phyloP scores from a whole-genome alignment of 2,329 filamentous ascomycete species.

The Thelonectria rubi region DNA sequence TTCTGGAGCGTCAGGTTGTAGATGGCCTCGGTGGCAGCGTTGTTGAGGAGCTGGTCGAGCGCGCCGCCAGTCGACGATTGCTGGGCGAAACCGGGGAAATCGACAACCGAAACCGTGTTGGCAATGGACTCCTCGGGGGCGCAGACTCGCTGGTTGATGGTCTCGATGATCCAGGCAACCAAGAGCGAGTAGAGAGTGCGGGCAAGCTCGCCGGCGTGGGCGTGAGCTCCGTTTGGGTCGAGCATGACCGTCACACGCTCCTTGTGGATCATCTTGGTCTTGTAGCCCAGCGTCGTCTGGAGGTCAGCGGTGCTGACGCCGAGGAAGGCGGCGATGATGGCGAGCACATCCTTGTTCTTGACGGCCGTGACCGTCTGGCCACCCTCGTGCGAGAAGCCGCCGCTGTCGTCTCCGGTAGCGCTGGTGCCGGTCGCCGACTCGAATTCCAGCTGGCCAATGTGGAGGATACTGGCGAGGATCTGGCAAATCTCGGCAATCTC shows the following conservation, averaged over 20 bases:
- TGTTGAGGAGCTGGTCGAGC: conserved; percentile 92
- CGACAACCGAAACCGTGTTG: conserved; percentile 94
- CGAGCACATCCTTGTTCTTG: conserved; percentile 90
- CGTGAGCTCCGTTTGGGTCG: conserved; percentile 87
- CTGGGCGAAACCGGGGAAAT: conserved; percentile 95
- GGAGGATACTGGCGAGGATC: conserved; percentile 90
- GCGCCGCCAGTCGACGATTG: conserved; percentile 83
- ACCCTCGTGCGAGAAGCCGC: conserved; percentile 95
- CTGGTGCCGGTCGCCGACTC: conserved; percentile 82
- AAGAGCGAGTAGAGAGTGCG: conserved; percentile 92
- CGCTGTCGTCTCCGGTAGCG: conserved; percentile 86
- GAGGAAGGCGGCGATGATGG: conserved; percentile 91
- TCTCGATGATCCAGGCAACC: conserved; percentile 93
- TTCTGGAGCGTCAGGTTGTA: conserved; percentile 95
- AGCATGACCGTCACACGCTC: conserved; percentile 99
- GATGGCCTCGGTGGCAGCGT: conserved; percentile 89
- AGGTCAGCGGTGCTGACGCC: conserved; percentile 84
- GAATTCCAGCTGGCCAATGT: conserved; percentile 97
- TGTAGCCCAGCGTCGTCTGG: conserved; percentile 90
- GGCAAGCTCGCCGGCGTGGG: conserved; percentile 93
- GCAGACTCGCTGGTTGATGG: conserved; percentile 88
- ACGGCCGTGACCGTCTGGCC: conserved; percentile 86
- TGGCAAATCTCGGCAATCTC: conserved; percentile 98
- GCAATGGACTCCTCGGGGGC: conserved; percentile 86
- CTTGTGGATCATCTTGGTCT: conserved; percentile 94